Evolutionary conservation across 441 rosid species (phyloP).

Genomic region (Flueggea neowawraea): DNA sequence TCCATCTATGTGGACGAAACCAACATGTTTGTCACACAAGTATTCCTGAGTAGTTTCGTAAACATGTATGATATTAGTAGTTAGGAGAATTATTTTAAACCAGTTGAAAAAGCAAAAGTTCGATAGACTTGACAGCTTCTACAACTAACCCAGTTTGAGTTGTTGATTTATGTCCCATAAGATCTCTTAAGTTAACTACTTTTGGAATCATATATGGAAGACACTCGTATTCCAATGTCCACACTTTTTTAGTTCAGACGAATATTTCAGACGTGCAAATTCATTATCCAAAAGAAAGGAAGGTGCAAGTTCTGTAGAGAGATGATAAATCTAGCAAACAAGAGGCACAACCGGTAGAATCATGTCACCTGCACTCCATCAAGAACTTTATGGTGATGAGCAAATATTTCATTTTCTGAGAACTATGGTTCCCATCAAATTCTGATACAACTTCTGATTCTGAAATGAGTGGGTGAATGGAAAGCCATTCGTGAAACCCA

Average conservation of each 20-base stretch:
- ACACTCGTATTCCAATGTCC: too few species aligned
- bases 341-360: neutral
- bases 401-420: slow-evolving; percentile 85
- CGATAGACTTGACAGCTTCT: neutral
- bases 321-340: neutral
- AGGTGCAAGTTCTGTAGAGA: neutral
- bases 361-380: slow-evolving; percentile 83
- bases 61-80: neutral
- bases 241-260: too few species aligned
- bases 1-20: slow-evolving; percentile 96
- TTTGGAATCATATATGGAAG: too few species aligned
- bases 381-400: slow-evolving; percentile 95
- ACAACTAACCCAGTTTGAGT: too few species aligned
- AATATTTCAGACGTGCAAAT: neutral
- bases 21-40: slow-evolving; percentile 75
- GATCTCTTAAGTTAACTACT: too few species aligned
- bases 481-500: slow-evolving; percentile 85
- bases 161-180: too few species aligned
- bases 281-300: neutral
- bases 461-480: slow-evolving; percentile 67
- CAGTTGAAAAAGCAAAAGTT: slow-evolving; percentile 9
- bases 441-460: slow-evolving; percentile 43
- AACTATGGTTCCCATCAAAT: slow-evolving; percentile 36
- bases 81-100: neutral
- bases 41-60: slow-evolving; percentile 53